Conservation (phyloP, 2,329 filamentous ascomycete genomes). For the Venturia effusa region DNA sequence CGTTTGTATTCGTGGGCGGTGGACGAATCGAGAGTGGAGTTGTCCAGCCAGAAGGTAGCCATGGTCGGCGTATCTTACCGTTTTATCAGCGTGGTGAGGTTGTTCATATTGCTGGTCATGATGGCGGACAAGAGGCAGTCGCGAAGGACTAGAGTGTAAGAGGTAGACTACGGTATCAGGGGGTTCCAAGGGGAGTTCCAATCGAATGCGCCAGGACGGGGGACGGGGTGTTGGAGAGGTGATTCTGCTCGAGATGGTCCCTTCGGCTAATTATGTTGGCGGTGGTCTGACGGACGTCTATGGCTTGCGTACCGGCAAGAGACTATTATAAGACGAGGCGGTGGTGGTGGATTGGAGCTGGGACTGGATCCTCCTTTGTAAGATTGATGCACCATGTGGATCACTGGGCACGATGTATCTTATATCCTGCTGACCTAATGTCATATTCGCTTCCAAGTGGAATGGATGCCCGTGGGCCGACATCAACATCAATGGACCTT, state of each 20-base stretch:
- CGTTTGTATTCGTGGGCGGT: background rate
- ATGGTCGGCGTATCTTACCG: slow-evolving; percentile 55
- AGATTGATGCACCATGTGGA: too few species aligned
- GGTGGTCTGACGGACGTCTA: background rate
- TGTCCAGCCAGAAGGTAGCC: slow-evolving; percentile 2
- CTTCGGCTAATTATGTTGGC: background rate
- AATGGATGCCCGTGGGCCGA: background rate
- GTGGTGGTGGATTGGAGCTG: slow-evolving; percentile 8
- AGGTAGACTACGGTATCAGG: background rate
- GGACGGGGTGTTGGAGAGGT: background rate
- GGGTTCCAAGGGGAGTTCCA: background rate
- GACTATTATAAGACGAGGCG: background rate
- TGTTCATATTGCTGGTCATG: slow-evolving; percentile 87
- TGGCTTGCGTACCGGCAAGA: background rate
- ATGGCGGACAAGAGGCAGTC: slow-evolving; percentile 17
- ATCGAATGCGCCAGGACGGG: background rate
- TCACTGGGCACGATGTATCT: background rate
- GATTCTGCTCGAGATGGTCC: background rate
- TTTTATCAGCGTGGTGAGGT: slow-evolving; percentile 95
- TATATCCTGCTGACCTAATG: background rate
- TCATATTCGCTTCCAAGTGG: too few species aligned
- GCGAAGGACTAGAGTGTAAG: background rate
- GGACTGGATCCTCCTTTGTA: background rate
- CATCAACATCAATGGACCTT: background rate
- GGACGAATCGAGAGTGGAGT: background rate